Evolutionary conservation across 306 rosid genomes (phyloP), one percentile per base, ranked within the genome.

Genomic region (Corylus americana): DNA sequence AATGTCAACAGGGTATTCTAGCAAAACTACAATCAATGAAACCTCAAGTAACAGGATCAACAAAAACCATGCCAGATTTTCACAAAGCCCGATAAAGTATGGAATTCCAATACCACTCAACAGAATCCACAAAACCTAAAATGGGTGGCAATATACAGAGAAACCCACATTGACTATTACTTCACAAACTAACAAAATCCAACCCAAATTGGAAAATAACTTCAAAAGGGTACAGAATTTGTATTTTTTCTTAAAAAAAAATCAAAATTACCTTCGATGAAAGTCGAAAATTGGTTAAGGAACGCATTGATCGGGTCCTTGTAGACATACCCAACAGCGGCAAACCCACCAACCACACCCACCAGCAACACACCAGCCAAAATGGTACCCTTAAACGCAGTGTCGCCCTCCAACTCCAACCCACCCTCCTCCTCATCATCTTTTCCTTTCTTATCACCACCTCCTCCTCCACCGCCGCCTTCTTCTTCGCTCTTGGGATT

Each of bases 301-400:
- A 89, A 93, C 29, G 90, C 77, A 57, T 89, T 96, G 67, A 96
- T 85, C 53, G 87, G 94, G 3, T 96, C 98, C 89, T 62, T 89
- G 74, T 91, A 96, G 48, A 96, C 39, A 77, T 89, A 93, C 1
- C 99, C 97, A 80, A 88, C 94, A 12, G 91, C 66, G 27, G 86
- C 93, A 66, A 91, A 89, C 17, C 98, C 97, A n/a, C 99, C 98
- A 54, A 96, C 91, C 37, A 87, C 1, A n/a, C 94, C 94, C 20
- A 96, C 76, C 57, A 93, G 83, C 31, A 96, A 73, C 6, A 93
- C 37, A 31, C 97, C 99, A 37, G 94, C 98, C 82, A 96, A 81
- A 71, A 96, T 50, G 25, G 99, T 85, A 25, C 99, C 99, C 71
- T 87, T 93, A 42, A 95, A 47, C 62, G 98, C 93, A 55, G 82